phyloP scores from a whole-genome alignment of 1,284 basidiomycete genomes.

The Trametes pubescens region DNA sequence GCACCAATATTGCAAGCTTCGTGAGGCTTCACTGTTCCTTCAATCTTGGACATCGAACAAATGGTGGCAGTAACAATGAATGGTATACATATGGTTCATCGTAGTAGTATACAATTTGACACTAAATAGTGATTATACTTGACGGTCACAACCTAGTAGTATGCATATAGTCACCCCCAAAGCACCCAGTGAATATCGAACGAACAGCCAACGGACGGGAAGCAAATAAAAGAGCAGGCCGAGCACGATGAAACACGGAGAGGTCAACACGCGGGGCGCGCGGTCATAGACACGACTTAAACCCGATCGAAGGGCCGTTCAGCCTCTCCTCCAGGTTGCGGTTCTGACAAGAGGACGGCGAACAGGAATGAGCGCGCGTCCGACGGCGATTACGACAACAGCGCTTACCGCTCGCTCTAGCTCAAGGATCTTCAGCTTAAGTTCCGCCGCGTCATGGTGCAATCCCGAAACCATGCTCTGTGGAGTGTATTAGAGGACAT shows the following conservation, averaged over 20 bases:
- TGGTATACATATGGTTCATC: neutral
- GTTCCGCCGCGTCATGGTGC: constrained; percentile 65
- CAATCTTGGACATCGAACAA: no score
- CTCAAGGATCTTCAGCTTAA: constrained; percentile 68
- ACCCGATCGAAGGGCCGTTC: neutral
- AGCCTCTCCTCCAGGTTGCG: constrained; percentile 23
- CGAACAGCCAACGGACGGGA: neutral
- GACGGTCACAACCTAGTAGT: neutral
- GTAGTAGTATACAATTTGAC: constrained; percentile 1
- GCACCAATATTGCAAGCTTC: no score
- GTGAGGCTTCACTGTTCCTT: no score
- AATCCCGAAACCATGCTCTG: constrained; percentile 78
- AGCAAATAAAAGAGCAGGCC: neutral
- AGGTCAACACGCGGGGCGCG: neutral
- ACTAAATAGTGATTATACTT: neutral
- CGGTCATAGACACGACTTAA: constrained; percentile 6
- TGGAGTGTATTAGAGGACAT: neutral
- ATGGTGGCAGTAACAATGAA: neutral
- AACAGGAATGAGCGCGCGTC: neutral
- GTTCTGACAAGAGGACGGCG: constrained; percentile 17
- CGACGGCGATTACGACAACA: constrained; percentile 1
- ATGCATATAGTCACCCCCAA: neutral
- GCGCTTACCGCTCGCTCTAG: constrained; percentile 67
- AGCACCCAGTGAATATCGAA: neutral
- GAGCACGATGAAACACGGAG: neutral